Conservation (phyloP, 2,329 filamentous ascomycete genomes). For the Ambrosiella xylebori region DNA sequence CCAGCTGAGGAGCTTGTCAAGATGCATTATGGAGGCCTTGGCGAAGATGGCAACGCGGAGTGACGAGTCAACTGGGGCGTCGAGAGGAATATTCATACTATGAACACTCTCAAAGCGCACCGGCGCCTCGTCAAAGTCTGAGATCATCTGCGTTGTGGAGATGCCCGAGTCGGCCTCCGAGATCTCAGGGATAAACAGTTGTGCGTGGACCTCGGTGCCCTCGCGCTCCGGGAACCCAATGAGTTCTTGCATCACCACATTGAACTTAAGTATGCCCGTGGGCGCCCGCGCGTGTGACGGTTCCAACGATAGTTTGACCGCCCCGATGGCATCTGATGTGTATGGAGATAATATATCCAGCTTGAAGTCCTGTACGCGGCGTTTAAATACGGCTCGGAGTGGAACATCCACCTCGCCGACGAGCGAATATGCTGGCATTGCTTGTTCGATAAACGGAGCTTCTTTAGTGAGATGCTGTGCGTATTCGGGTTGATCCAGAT, state of each 20-base stretch:
- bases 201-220: conserved; percentile 86
- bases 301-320: conserved; percentile 78
- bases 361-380: conserved; percentile 81
- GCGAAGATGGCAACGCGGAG: conserved; percentile 84
- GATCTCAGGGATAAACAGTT: conserved; percentile 85
- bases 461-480: conserved; percentile 81
- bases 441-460: conserved; percentile 82
- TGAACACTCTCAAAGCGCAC: conserved; percentile 95
- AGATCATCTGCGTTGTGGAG: conserved; percentile 89
- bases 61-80: conserved; percentile 48
- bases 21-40: conserved; percentile 76
- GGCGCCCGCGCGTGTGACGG: conserved; percentile 87
- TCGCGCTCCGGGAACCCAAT: conserved; percentile 89
- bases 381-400: conserved; percentile 82
- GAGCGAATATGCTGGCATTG: conserved; percentile 81
- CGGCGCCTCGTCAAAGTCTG: conserved; percentile 79
- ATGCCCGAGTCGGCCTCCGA: conserved; percentile 70
- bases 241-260: conserved; percentile 95
- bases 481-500: conserved; percentile 88
- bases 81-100: conserved; percentile 84
- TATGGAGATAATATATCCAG: conserved; percentile 86
- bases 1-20: conserved; percentile 96
- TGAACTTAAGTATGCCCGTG: conserved; percentile 87
- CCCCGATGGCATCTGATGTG: conserved; percentile 76
- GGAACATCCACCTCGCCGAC: conserved; percentile 89